A percentile compares a stretch with the other conserved stretches of the same genome.
phyloP scores from a whole-genome alignment of 768 basidiomycete genomes.

The Chlorophyllum brunneum region DNA sequence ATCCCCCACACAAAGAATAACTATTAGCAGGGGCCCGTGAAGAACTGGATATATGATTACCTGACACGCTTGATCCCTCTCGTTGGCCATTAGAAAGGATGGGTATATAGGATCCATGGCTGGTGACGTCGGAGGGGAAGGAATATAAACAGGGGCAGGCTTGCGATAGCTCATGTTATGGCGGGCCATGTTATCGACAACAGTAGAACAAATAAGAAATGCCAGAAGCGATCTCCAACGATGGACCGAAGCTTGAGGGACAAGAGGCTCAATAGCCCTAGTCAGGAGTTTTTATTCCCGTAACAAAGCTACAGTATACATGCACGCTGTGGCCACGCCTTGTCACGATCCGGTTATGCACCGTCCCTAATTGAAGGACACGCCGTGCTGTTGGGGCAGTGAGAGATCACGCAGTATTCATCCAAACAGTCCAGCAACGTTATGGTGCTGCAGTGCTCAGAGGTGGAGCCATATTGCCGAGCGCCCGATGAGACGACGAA shows the following conservation, averaged over 20 bases:
- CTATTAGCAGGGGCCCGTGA: not conserved
- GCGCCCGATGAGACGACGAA: conserved; percentile 1
- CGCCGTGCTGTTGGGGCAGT: conserved; percentile 12
- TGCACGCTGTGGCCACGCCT: conserved; percentile 13
- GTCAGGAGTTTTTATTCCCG: conserved; percentile 9
- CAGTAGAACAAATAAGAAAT: not conserved
- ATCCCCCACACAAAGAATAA: not conserved
- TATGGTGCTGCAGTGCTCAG: conserved; percentile 3
- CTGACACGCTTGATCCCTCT: conserved; percentile 14
- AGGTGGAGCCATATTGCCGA: conserved; percentile 4
- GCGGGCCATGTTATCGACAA: conserved; percentile 22
- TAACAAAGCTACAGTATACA: conserved; percentile 5
- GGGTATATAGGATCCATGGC: conserved; percentile 13
- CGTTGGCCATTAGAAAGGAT: conserved; percentile 6
- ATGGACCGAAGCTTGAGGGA: conserved; percentile 6
- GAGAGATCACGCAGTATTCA: conserved; percentile 6
- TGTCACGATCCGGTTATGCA: conserved; percentile 5
- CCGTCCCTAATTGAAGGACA: conserved; percentile 8
- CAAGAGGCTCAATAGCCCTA: not conserved
- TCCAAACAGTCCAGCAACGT: conserved; percentile 7
- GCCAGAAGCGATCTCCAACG: conserved; percentile 4
- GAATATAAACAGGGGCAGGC: conserved; percentile 64
- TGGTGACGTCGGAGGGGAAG: conserved; percentile 55
- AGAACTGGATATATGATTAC: not conserved
- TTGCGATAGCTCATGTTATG: conserved; percentile 63